A percentile compares a stretch with the other conserved stretches of the same genome.
Evolutionary conservation across 257 asterid species (phyloP).

Genomic region (Marsdenia floribunda): DNA sequence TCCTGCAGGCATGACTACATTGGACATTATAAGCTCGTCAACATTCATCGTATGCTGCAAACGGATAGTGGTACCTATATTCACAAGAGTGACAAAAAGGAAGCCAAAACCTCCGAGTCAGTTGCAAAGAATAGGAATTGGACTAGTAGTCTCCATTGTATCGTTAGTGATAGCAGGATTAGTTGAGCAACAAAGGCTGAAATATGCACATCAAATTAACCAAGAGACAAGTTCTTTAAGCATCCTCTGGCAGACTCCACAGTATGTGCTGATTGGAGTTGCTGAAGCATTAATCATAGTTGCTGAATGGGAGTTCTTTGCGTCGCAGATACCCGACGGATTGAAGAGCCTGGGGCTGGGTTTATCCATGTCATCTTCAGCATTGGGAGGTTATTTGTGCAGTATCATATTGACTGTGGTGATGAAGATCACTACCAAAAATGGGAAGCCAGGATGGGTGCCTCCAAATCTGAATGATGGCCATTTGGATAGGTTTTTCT

Average conservation of each 20-base stretch:
- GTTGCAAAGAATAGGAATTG: slow-evolving; percentile 70
- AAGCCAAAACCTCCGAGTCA: slow-evolving; percentile 50
- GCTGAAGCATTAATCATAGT: slow-evolving; percentile 76
- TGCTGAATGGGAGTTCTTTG: slow-evolving; percentile 79
- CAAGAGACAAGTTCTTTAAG: slow-evolving; percentile 60
- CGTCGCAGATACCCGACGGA: slow-evolving; percentile 60
- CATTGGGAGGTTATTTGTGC: slow-evolving; percentile 74
- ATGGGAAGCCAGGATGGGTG: too few species aligned
- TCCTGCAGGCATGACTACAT: slow-evolving; percentile 79
- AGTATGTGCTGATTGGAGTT: slow-evolving; percentile 72
- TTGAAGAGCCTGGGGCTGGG: slow-evolving; percentile 76
- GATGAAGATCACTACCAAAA: slow-evolving; percentile 54
- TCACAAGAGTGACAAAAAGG: slow-evolving; percentile 45
- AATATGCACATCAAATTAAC: slow-evolving; percentile 27
- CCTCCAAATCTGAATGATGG: too few species aligned
- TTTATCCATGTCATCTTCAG: slow-evolving; percentile 73
- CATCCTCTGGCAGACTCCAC: slow-evolving; percentile 79
- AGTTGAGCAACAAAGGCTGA: slow-evolving; percentile 57
- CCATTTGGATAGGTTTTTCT: too few species aligned
- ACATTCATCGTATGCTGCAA: slow-evolving; percentile 68
- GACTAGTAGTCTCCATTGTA: slow-evolving; percentile 52
- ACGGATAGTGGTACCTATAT: slow-evolving; percentile 51
- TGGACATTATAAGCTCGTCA: slow-evolving; percentile 75
- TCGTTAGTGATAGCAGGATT: slow-evolving; percentile 64
- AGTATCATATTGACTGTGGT: slow-evolving; percentile 49